Conservation (phyloP, 768 basidiomycete species). For the Cyclocybe cylindracea region DNA sequence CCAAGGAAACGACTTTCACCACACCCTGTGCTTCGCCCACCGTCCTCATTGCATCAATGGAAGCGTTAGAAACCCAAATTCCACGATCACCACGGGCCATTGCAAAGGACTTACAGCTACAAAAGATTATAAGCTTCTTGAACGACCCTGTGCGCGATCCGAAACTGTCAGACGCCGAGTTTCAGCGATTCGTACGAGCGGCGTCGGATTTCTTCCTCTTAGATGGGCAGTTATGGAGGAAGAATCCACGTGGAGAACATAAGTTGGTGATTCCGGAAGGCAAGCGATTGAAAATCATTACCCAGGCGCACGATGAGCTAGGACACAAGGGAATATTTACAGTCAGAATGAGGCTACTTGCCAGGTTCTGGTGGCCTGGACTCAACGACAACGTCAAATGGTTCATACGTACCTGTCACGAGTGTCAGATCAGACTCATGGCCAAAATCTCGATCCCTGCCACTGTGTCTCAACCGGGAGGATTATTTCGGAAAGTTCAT, state of each 20-base stretch:
- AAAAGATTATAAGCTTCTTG: too few species aligned
- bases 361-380: conserved; percentile 21
- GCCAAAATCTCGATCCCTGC: conserved; percentile 23
- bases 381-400: conserved; percentile 23
- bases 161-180: too few species aligned
- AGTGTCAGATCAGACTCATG: conserved; percentile 30
- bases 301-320: conserved; percentile 16
- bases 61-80: too few species aligned
- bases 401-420: conserved; percentile 32
- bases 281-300: conserved; percentile 7
- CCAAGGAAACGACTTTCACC: too few species aligned
- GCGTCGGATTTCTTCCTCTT: conserved; percentile 11
- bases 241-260: conserved; percentile 12
- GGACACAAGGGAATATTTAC: conserved; percentile 26
- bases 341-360: conserved; percentile 10
- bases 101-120: too few species aligned
- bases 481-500: conserved; percentile 28
- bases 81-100: too few species aligned
- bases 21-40: too few species aligned
- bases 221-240: conserved; percentile 11
- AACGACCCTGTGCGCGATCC: too few species aligned
- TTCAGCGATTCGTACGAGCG: conserved; percentile 5
- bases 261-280: conserved; percentile 15
- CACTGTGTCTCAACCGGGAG: conserved; percentile 13
- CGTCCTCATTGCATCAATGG: too few species aligned